Conservation (phyloP, 1,139 yeast species). For the Blastobotrys serpentis region DNA sequence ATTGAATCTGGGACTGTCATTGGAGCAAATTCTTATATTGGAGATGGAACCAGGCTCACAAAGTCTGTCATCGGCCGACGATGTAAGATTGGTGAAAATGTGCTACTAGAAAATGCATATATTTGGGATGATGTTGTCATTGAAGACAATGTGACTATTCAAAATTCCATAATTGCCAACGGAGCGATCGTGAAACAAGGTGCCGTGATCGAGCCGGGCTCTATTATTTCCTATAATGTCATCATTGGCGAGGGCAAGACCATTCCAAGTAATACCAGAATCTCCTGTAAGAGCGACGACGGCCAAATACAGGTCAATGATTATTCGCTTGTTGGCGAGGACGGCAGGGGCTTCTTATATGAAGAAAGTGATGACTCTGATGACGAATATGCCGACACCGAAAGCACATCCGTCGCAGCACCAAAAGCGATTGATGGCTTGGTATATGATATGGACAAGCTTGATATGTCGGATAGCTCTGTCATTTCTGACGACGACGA, state of each 20-base stretch:
- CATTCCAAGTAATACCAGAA: conserved; percentile 27
- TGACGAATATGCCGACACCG: conserved; percentile 44
- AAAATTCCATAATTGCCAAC: conserved; percentile 68
- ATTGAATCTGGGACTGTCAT: conserved; percentile 74
- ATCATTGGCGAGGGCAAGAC: conserved; percentile 49
- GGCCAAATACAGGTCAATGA: conserved; percentile 33
- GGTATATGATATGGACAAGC: conserved; percentile 59
- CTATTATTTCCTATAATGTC: conserved; percentile 79
- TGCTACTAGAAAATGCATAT: conserved; percentile 66
- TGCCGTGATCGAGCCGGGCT: conserved; percentile 58
- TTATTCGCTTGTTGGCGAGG: conserved; percentile 50
- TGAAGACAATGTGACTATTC: conserved; percentile 60
- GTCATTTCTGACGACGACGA: conserved; percentile 39
- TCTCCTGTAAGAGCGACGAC: conserved; percentile 24
- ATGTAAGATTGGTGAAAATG: conserved; percentile 80
- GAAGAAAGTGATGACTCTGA: conserved; percentile 48
- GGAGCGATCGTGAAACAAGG: conserved; percentile 54
- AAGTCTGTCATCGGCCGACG: conserved; percentile 81
- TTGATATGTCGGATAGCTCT: conserved; percentile 78
- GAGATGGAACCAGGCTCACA: conserved; percentile 51
- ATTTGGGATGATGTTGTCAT: conserved; percentile 82
- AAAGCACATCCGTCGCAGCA: conserved; percentile 43
- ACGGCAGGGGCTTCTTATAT: conserved; percentile 61
- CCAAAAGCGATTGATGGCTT: conserved; percentile 31
- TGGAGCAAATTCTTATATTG: conserved; percentile 69